phyloP scores from a whole-genome alignment of 148 eudicot genomes.

The Rhododendron simsii region DNA sequence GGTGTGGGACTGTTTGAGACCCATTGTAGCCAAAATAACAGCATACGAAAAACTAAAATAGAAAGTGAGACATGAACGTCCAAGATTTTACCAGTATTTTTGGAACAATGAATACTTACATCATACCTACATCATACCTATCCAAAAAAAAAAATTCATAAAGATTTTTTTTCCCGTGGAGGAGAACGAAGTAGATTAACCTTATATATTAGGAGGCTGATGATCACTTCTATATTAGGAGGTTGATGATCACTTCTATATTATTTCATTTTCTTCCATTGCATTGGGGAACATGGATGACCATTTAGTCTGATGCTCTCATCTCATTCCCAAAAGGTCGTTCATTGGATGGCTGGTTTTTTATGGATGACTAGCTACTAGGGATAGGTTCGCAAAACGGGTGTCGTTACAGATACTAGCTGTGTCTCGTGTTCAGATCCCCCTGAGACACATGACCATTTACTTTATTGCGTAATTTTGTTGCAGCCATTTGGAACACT shows the following conservation, averaged over 20 bases:
- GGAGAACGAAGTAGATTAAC: neutral
- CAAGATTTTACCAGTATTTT: neutral
- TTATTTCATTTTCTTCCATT: neutral
- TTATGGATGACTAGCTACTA: neutral
- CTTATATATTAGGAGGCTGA: neutral
- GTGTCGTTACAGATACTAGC: neutral
- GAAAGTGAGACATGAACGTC: neutral
- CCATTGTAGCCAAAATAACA: neutral
- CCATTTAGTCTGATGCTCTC: neutral
- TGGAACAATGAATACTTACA: neutral
- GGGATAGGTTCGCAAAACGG: neutral
- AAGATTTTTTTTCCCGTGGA: neutral
- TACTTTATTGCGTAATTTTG: too few relatives aligned
- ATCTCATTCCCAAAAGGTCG: neutral
- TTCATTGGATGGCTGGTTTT: neutral
- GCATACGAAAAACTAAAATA: neutral
- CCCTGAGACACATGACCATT: neutral
- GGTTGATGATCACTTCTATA: neutral
- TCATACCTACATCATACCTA: neutral
- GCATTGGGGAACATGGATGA: neutral
- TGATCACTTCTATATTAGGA: neutral
- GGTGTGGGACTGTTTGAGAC: neutral
- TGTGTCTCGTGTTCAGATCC: neutral
- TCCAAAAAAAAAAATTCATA: too few relatives aligned
- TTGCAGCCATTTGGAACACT: too few relatives aligned